These are phyloP conservation scores for Thelephora terrestris DNA, from an alignment of 1,284 basidiomycete species.

Conservation along the genomic window DNA sequence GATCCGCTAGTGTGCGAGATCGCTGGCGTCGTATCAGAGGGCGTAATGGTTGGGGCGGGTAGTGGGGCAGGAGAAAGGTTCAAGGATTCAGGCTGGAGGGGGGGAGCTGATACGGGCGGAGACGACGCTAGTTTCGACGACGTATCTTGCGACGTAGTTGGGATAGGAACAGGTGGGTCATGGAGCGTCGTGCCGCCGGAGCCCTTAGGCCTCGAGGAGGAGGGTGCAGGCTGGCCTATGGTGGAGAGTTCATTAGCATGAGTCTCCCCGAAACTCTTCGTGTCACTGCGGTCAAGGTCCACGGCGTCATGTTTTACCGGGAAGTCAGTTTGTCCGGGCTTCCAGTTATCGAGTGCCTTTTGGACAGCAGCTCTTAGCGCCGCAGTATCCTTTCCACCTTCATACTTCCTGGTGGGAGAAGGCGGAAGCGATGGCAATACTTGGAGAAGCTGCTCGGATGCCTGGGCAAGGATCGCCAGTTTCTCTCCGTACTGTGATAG, in stretches of 20 bases:
- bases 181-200: constrained; percentile 1
- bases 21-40: constrained; percentile 13
- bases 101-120: constrained; percentile 24
- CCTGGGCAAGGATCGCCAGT: constrained; percentile 59
- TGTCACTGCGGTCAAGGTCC: constrained; percentile 61
- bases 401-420: constrained; percentile 40
- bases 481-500: constrained; percentile 61
- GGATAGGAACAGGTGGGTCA: constrained; percentile 8
- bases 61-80: constrained; percentile 49
- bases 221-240: constrained; percentile 24
- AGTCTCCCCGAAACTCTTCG: constrained; percentile 70
- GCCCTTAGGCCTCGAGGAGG: too few relatives aligned
- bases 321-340: constrained; percentile 50
- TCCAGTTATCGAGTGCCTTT: constrained; percentile 64
- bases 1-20: constrained; percentile 11
- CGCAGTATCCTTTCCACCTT: constrained; percentile 50
- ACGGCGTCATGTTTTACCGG: constrained; percentile 21
- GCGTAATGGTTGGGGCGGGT: constrained; percentile 22
- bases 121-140: constrained; percentile 10
- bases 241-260: constrained; percentile 62
- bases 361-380: constrained; percentile 65
- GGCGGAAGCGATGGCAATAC: constrained; percentile 59
- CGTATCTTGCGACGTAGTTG: constrained; percentile 11
- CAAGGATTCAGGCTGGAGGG: constrained; percentile 40
- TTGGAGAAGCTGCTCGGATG: constrained; percentile 45